Conservation (phyloP, 1,284 basidiomycete species). For the Irpex sp. region DNA sequence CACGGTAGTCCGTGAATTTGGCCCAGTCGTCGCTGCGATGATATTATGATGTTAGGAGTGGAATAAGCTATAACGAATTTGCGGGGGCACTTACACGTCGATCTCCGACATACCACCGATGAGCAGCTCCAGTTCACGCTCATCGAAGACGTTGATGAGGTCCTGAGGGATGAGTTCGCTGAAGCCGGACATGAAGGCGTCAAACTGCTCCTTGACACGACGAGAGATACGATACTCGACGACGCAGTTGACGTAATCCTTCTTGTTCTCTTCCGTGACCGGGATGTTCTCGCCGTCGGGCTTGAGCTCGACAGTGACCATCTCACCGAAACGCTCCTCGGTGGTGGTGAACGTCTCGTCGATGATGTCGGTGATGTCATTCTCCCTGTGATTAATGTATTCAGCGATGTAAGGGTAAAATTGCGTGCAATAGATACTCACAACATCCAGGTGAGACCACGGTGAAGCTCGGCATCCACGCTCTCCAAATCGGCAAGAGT, state of each 20-base stretch:
- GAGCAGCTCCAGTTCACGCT: conserved; percentile 92
- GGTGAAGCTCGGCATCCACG: conserved; percentile 87
- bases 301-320: conserved; percentile 92
- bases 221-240: conserved; percentile 91
- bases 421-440: conserved; percentile 35
- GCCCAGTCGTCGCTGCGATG: conserved; percentile 74
- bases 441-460: conserved; percentile 97
- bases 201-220: conserved; percentile 94
- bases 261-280: conserved; percentile 98
- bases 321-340: conserved; percentile 97
- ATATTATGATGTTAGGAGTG: conserved; percentile 1
- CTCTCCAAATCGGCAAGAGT: conserved; percentile 85
- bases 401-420: background rate
- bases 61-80: background rate
- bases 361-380: conserved; percentile 92
- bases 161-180: conserved; percentile 95
- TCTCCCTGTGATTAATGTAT: conserved; percentile 54
- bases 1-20: conserved; percentile 85
- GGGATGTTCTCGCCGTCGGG: conserved; percentile 80
- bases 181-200: conserved; percentile 94
- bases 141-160: conserved; percentile 96
- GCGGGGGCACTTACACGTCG: conserved; percentile 70
- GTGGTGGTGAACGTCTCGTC: conserved; percentile 94
- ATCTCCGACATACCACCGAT: conserved; percentile 99
- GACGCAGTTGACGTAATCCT: conserved; percentile 94